These are phyloP conservation scores for Keithomyces neogunnii DNA, from an alignment of 2,329 filamentous ascomycete genomes.

Conservation along the genomic window DNA sequence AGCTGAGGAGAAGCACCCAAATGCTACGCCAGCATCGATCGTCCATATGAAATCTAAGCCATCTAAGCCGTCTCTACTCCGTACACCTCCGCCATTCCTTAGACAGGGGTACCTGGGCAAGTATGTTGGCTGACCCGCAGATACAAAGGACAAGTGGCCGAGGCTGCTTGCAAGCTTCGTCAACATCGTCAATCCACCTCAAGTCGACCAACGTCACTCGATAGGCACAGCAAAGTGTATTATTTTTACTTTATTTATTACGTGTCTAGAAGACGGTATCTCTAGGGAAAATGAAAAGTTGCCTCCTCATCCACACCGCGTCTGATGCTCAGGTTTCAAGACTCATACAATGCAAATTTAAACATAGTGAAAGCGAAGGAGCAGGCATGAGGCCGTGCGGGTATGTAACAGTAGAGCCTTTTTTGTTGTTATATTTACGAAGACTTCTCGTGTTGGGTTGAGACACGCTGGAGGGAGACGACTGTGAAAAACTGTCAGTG, in stretches of 20 bases:
- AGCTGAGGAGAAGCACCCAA: too few species aligned
- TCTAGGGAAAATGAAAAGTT: slow-evolving; percentile 28
- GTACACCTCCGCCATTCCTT: too few species aligned
- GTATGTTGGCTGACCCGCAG: too few species aligned
- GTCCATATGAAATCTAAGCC: too few species aligned
- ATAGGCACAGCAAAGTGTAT: not conserved
- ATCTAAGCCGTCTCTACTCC: too few species aligned
- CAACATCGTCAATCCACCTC: too few species aligned
- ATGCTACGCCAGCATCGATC: too few species aligned
- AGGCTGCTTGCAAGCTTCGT: too few species aligned
- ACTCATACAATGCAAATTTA: slow-evolving; percentile 32
- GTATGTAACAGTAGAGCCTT: slow-evolving; percentile 27
- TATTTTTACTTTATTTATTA: slow-evolving; percentile 32
- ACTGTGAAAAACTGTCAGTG: slow-evolving; percentile 53
- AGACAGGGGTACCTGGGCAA: too few species aligned
- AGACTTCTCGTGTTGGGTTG: slow-evolving; percentile 85
- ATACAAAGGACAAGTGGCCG: too few species aligned
- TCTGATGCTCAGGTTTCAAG: slow-evolving; percentile 22
- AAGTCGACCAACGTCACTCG: not conserved
- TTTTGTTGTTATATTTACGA: slow-evolving; percentile 39
- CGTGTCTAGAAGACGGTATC: slow-evolving; percentile 27
- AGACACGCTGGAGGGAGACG: slow-evolving; percentile 82
- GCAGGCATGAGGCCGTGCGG: slow-evolving; percentile 26
- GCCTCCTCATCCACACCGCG: slow-evolving; percentile 25
- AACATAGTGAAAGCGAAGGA: slow-evolving; percentile 30